Conservation (phyloP, 306 rosid genomes). For the Citrullus amarus region DNA sequence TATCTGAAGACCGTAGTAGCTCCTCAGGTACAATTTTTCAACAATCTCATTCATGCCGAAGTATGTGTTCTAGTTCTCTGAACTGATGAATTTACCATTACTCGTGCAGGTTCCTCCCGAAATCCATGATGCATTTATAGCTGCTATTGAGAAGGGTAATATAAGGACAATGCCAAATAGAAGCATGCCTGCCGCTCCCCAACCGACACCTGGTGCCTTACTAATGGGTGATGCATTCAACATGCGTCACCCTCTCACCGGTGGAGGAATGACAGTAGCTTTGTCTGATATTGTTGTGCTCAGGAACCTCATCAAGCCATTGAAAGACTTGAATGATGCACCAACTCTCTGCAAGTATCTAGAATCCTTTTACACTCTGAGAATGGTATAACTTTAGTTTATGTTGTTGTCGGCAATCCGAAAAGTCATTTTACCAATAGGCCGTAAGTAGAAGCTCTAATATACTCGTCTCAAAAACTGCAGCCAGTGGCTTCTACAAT, state of each 20-base stretch:
- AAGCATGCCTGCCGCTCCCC: slow-evolving; percentile 96
- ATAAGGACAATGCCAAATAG: slow-evolving; percentile 93
- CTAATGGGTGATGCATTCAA: slow-evolving; percentile 97
- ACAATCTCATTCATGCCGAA: neutral
- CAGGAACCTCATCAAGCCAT: slow-evolving; percentile 71
- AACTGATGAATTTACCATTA: neutral
- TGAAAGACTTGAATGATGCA: slow-evolving; percentile 57
- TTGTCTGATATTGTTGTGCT: slow-evolving; percentile 83
- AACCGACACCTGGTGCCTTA: slow-evolving; percentile 88
- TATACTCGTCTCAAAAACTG: slow-evolving; percentile 9
- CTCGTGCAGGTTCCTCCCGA: slow-evolving; percentile 58
- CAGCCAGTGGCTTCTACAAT: slow-evolving; percentile 96
- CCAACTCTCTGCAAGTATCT: slow-evolving; percentile 74
- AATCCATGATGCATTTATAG: slow-evolving; percentile 58
- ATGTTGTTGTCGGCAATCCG: neutral
- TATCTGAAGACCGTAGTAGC: slow-evolving; percentile 79
- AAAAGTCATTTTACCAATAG: neutral
- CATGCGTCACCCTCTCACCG: slow-evolving; percentile 96
- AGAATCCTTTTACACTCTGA: slow-evolving; percentile 74
- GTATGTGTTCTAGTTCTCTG: neutral
- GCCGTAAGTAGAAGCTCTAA: neutral
- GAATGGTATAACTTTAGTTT: slow-evolving; percentile 41
- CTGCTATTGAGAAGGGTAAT: slow-evolving; percentile 71
- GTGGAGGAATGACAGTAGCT: slow-evolving; percentile 98
- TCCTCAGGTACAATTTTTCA: slow-evolving; percentile 50